These are phyloP conservation scores for Pulveroboletus sp. DNA, from an alignment of 768 basidiomycete species.

Conservation along the genomic window DNA sequence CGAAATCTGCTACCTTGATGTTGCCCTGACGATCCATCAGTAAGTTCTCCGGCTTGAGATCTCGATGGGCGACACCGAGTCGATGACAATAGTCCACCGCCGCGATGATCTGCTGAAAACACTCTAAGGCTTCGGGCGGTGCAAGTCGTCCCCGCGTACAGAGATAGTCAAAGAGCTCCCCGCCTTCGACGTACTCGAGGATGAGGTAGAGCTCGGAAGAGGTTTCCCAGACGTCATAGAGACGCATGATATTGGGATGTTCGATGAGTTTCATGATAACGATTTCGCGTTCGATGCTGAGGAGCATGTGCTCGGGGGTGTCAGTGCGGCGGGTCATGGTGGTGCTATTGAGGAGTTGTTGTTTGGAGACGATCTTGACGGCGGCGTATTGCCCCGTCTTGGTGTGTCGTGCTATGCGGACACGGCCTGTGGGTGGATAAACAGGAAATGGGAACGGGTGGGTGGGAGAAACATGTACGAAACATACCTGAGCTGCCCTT, in stretches of 20 bases:
- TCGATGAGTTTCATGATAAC: conserved; percentile 97
- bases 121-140: conserved; percentile 67
- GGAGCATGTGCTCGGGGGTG: conserved; percentile 69
- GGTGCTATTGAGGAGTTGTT: conserved; percentile 57
- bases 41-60: conserved; percentile 92
- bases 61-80: conserved; percentile 93
- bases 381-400: conserved; percentile 87
- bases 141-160: conserved; percentile 72
- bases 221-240: conserved; percentile 98
- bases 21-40: conserved; percentile 78
- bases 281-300: conserved; percentile 88
- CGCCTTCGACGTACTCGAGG: conserved; percentile 91
- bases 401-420: conserved; percentile 84
- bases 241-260: conserved; percentile 89
- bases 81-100: conserved; percentile 90
- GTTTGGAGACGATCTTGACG: conserved; percentile 90
- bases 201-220: conserved; percentile 84
- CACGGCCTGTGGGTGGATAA: conserved; percentile 56
- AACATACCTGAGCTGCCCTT: conserved; percentile 69
- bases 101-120: conserved; percentile 91
- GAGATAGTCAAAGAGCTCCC: conserved; percentile 92
- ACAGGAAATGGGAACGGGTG: neutral
- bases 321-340: conserved; percentile 52
- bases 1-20: conserved; percentile 95
- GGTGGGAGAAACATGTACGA: neutral